Percentiles rank a stretch among this genome's conserved stretches.
Conservation (phyloP, 306 rosid species). For the Notholithocarpus densiflorus region DNA sequence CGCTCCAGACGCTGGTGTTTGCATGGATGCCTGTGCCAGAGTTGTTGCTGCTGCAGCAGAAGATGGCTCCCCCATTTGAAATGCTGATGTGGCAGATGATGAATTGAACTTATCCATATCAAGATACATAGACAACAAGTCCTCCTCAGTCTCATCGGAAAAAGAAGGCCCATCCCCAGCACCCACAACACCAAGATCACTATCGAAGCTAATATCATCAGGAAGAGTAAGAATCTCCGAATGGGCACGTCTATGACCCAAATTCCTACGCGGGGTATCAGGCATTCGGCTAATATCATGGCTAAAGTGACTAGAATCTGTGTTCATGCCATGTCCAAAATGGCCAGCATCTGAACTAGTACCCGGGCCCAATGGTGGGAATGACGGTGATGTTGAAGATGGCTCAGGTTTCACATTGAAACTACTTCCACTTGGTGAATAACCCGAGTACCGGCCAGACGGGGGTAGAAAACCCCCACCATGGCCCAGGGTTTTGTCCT, state of each 20-base stretch:
- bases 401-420: slow-evolving; percentile 75
- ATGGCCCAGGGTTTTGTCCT: slow-evolving; percentile 60
- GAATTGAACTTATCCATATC: slow-evolving; percentile 95
- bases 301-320: slow-evolving; percentile 66
- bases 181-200: slow-evolving; percentile 94
- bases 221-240: slow-evolving; percentile 86
- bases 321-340: slow-evolving; percentile 52
- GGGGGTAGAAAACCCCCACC: slow-evolving; percentile 76
- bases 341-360: slow-evolving; percentile 45
- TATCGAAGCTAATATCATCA: slow-evolving; percentile 90
- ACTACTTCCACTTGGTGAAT: slow-evolving; percentile 42
- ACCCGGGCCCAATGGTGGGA: slow-evolving; percentile 59
- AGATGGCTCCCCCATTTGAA: slow-evolving; percentile 65
- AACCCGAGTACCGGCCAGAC: slow-evolving; percentile 58
- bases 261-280: slow-evolving; percentile 75
- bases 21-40: slow-evolving; percentile 1
- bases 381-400: slow-evolving; percentile 33
- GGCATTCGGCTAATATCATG: slow-evolving; percentile 94
- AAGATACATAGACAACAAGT: slow-evolving; percentile 84
- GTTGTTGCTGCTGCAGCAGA: slow-evolving; percentile 24
- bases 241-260: slow-evolving; percentile 95
- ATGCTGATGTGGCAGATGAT: slow-evolving; percentile 67
- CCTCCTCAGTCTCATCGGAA: slow-evolving; percentile 93
- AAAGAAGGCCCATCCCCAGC: slow-evolving; percentile 83
- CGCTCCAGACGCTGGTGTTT: slow-evolving; percentile 25